A percentile compares a stretch with the other conserved stretches of the same genome.
These are phyloP conservation scores for Candida sphagnicola DNA, from an alignment of 805 yeast genomes.

Conservation along the genomic window DNA sequence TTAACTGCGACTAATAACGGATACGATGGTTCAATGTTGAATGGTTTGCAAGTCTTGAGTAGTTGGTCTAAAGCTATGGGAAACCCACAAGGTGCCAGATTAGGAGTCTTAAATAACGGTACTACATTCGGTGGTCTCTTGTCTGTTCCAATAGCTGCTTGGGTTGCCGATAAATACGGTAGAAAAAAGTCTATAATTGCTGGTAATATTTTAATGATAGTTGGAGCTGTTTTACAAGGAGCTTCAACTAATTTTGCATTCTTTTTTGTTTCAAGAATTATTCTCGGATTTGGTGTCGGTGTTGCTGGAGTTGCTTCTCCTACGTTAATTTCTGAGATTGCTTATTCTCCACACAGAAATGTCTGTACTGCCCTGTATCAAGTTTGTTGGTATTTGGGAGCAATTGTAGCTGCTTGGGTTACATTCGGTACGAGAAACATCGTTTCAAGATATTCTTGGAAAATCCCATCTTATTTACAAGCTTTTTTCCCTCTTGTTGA, in stretches of 20 bases:
- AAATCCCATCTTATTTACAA: conserved; percentile 52
- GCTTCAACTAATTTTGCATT: conserved; percentile 28
- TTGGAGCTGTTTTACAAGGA: conserved; percentile 38
- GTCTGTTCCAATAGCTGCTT: conserved; percentile 24
- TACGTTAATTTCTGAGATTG: conserved; percentile 45
- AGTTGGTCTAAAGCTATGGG: conserved; percentile 40
- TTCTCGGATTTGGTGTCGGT: conserved; percentile 45
- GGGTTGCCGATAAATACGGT: conserved; percentile 34
- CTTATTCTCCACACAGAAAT: conserved; percentile 45
- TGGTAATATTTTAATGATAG: conserved; percentile 22
- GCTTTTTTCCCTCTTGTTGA: conserved; percentile 39
- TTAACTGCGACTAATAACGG: conserved; percentile 47
- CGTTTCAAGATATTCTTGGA: conserved; percentile 42
- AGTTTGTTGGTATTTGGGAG: conserved; percentile 51
- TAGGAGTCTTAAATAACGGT: conserved; percentile 42
- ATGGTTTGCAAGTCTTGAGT: conserved; percentile 45
- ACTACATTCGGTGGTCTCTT: conserved; percentile 38
- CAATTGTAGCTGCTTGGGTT: conserved; percentile 50
- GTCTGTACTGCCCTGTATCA: conserved; percentile 43
- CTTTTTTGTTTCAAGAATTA: conserved; percentile 42
- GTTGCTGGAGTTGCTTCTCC: conserved; percentile 43
- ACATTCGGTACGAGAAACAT: conserved; percentile 43
- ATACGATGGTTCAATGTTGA: conserved; percentile 47
- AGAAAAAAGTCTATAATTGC: conserved; percentile 27
- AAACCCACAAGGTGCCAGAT: conserved; percentile 31